Percentiles rank a stretch among this genome's conserved stretches.
phyloP scores from a whole-genome alignment of 1,284 basidiomycete genomes.

The Apiotrichum montevideense region DNA sequence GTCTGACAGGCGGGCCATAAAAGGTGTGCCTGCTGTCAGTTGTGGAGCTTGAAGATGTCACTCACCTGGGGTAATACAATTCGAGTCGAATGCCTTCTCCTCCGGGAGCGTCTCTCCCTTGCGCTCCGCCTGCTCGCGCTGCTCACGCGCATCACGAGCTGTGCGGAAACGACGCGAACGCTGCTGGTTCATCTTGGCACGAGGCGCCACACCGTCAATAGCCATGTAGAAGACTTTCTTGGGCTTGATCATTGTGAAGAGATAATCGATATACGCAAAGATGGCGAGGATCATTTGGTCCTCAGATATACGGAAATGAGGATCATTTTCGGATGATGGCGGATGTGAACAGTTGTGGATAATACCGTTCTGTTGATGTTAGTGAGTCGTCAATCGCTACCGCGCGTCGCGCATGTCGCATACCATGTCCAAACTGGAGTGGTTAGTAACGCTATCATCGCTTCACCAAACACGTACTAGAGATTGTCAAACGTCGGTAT shows the following conservation, averaged over 20 bases:
- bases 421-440: conserved; percentile 34
- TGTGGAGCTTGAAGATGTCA: too few relatives aligned
- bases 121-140: conserved; percentile 73
- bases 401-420: neutral
- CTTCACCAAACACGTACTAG: conserved; percentile 32
- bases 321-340: conserved; percentile 66
- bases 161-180: conserved; percentile 89
- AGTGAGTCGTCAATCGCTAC: neutral
- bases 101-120: conserved; percentile 88
- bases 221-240: conserved; percentile 97
- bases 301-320: conserved; percentile 90
- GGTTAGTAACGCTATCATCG: neutral
- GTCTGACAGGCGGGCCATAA: conserved; percentile 85
- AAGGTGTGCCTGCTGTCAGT: conserved; percentile 65
- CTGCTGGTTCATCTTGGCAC: conserved; percentile 99
- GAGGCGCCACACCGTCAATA: conserved; percentile 93
- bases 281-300: conserved; percentile 96
- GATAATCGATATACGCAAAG: conserved; percentile 92
- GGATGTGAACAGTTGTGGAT: conserved; percentile 81
- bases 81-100: conserved; percentile 94
- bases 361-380: conserved; percentile 78
- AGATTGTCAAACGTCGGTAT: conserved; percentile 50
- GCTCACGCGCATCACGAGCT: conserved; percentile 84
- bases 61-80: conserved; percentile 82
- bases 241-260: conserved; percentile 96